Base-by-base conservation (phyloP, 2,329 filamentous ascomycete genomes). In the Pyricularia sp. region DNA sequence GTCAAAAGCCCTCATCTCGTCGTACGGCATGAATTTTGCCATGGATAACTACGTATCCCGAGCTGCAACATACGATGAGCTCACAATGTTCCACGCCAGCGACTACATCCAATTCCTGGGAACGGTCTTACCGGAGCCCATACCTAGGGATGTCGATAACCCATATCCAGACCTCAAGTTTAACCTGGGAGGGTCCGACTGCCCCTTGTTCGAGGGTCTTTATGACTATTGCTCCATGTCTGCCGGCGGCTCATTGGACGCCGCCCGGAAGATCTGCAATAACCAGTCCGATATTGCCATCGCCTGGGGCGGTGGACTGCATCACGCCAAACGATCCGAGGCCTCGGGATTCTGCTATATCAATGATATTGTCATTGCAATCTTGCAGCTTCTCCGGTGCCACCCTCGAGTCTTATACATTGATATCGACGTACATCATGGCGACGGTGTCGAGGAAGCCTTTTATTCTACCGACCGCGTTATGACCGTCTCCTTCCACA, bases 311-410 rank as follows among this genome's bases (percentile, higher is more conserved):
- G 95, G 95, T 50, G 95, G 95, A 12, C 86, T 99, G 33, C 95
- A 99, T 79, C 95, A 99, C 76, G 95, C 95, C 64, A 97, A 98
- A 79, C 95, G 94, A 77, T 88, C 90, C 68, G 93, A 97, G 79
- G 94, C 95, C 0, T 94, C 91, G 17, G 95, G 95, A 0, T 99
- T 99, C 79, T 99, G 95, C 82, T 99, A 99, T 81, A 93, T 98
- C 81, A 99, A 99, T 79, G 95, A 99, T 79, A 98, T 98, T 74
- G 95, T 98, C 69, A 86, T 99, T 65, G 93, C 92, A 50, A 95
- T 97, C 74, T 85, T 98, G 55, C 91, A 97, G 77, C 86, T 99
- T 11, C 84, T 98, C 20, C 90, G 92, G 33, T 86, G 90, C 75
- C 88, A 94, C 74, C 89, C 93, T 20, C 90, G 94, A 66, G 94